Evolutionary conservation across 805 yeast genomes (phyloP), one percentile per base, ranked within the genome.

Genomic region (Kuraishia cidri): DNA sequence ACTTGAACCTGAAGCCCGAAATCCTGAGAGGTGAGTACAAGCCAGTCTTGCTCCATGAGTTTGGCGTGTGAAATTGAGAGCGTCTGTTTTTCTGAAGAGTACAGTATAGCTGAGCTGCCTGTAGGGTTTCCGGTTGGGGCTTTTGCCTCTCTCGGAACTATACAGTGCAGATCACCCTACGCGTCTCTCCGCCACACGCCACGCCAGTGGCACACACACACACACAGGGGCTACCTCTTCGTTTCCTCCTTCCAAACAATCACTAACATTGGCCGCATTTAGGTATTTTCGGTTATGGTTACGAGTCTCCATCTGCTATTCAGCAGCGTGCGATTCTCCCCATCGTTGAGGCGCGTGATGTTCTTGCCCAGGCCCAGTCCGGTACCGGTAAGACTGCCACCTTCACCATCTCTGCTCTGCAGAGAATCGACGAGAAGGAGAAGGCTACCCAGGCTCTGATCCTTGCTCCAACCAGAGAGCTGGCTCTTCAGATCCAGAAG

Each of bases 371-470:
- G 66, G 97, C 98, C 38, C 98, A 92, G 65, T 86, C 96, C 24
- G 98, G 98, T 63, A 92, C 98, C 31, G 98, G 98, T 64, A 92
- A 92, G 67, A 92, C 98, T 19, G 98, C 97, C 43, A 92, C 98
- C 30, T 92, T 92, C 69, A 73, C 97, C 42, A 90, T 92, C 45
- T 90, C 95, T 17, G 83, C 87, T 69, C 66, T 92, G 43, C 94
- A 92, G 62, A 83, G 75, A 42, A 72, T 92, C 35, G 95, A 90
- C 47, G 66, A 79, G 36, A 72, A 69, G 41, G 62, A 73, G 41
- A 71, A 76, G 52, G 83, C 82, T 42, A 71, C 86, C 39, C 97
- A 92, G 64, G 96, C 95, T 26, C 66, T 92, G 42, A 80, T 92
- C 31, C 62, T 92, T 41, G 86, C 96, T 12, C 98, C 98, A 31